Percentiles rank a stretch among this genome's conserved stretches.
These are phyloP conservation scores for Chrysopogon serrulatus DNA, from an alignment of 176 grass and related monocot species.

Conservation along the genomic window DNA sequence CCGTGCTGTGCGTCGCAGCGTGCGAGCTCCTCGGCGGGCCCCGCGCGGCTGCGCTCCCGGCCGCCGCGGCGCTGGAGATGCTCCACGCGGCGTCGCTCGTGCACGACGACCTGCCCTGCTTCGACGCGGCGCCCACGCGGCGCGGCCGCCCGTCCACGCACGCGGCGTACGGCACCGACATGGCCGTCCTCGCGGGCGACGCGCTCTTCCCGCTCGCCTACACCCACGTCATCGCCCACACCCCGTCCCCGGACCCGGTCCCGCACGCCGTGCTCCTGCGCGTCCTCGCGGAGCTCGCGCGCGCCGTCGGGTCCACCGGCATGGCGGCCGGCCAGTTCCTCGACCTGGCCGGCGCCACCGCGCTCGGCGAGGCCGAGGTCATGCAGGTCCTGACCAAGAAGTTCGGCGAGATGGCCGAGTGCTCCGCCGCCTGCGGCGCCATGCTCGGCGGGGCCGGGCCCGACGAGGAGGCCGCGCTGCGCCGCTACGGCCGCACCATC, in stretches of 20 bases:
- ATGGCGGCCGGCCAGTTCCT: slow-evolving; percentile 88
- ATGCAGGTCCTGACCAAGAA: slow-evolving; percentile 83
- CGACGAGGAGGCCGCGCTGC: slow-evolving; percentile 61
- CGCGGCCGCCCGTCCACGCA: slow-evolving; percentile 80
- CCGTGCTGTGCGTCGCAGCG: slow-evolving; percentile 80
- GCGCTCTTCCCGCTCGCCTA: slow-evolving; percentile 82
- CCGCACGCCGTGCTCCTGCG: slow-evolving; percentile 50
- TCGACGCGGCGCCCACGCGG: slow-evolving; percentile 74
- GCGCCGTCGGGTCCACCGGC: slow-evolving; percentile 78
- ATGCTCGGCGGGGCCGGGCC: slow-evolving; percentile 63
- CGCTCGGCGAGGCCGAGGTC: slow-evolving; percentile 68
- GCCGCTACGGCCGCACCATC: slow-evolving; percentile 73
- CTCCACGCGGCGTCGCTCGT: slow-evolving; percentile 83
- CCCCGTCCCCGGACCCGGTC: slow-evolving; percentile 48
- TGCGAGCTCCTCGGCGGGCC: slow-evolving; percentile 76
- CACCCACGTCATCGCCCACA: slow-evolving; percentile 58
- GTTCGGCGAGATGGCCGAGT: slow-evolving; percentile 93
- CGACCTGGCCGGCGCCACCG: slow-evolving; percentile 61
- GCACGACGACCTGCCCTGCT: slow-evolving; percentile 89
- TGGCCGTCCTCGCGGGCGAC: slow-evolving; percentile 79
- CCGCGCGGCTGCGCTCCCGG: slow-evolving; percentile 60
- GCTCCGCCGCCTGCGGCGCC: slow-evolving; percentile 84
- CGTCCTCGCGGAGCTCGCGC: slow-evolving; percentile 78
- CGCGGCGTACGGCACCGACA: slow-evolving; percentile 60
- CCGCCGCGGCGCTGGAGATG: slow-evolving; percentile 89